Evolutionary conservation across 1,284 basidiomycete species (phyloP).

Genomic region (Rhodotorula sp.): DNA sequence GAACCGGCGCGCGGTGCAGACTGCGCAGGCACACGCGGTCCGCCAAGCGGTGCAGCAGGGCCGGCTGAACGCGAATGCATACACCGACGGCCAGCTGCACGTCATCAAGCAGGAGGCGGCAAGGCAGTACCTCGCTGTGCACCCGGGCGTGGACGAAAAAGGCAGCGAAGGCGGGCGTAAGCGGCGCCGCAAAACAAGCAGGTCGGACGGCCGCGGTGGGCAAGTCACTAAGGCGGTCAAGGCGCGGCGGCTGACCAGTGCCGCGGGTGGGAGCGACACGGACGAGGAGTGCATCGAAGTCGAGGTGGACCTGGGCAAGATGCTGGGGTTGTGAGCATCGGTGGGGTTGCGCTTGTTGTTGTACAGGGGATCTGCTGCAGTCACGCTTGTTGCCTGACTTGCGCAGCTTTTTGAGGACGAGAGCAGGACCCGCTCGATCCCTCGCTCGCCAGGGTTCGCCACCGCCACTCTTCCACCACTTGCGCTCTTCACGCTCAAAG

Average conservation of each 20-base stretch:
- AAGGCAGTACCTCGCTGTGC: neutral
- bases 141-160: too few relatives aligned
- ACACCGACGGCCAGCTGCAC: constrained; percentile 1
- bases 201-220: neutral
- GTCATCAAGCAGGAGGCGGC: neutral
- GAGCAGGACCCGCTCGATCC: neutral
- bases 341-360: neutral
- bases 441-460: neutral
- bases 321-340: constrained; percentile 1
- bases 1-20: neutral
- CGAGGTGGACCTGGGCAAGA: constrained; percentile 13
- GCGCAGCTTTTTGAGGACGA: neutral
- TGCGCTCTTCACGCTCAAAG: neutral
- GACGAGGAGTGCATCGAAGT: neutral
- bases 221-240: constrained; percentile 2
- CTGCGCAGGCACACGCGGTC: neutral
- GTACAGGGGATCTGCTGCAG: neutral
- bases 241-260: neutral
- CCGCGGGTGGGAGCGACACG: neutral
- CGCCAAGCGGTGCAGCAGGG: neutral
- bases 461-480: neutral
- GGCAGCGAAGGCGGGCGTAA: neutral
- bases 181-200: neutral
- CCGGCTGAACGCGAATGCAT: neutral
- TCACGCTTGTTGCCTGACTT: neutral